Percentiles rank a stretch among this genome's conserved stretches.
Conservation (phyloP, 768 basidiomycete genomes). For the Rhodotorula kratochvilovae region DNA sequence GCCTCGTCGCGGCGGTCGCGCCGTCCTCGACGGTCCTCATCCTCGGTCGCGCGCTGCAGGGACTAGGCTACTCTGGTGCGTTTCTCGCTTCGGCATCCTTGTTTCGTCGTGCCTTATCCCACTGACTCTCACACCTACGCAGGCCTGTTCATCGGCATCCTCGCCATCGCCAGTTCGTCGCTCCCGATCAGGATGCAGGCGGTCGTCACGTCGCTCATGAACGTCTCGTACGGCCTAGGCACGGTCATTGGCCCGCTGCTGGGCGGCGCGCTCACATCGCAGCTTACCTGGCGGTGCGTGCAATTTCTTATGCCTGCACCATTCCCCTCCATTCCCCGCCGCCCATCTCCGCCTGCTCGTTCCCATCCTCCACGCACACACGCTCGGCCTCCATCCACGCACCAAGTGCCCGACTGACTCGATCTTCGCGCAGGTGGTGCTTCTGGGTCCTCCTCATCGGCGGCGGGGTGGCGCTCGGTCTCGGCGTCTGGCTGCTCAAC, state of each 20-base stretch:
- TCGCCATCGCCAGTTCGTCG: constrained; percentile 22
- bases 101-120: too few relatives aligned
- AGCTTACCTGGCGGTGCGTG: constrained; percentile 7
- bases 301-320: too few relatives aligned
- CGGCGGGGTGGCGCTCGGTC: background rate
- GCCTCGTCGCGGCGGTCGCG: constrained; percentile 22
- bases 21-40: constrained; percentile 18
- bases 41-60: constrained; percentile 24
- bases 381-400: background rate
- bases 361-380: too few relatives aligned
- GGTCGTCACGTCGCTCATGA: constrained; percentile 15
- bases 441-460: constrained; percentile 20
- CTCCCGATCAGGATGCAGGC: constrained; percentile 24
- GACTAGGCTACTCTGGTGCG: constrained; percentile 15
- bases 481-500: constrained; percentile 24
- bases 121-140: background rate
- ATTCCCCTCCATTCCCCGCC: too few relatives aligned
- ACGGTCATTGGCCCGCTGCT: constrained; percentile 14
- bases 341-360: too few relatives aligned
- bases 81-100: too few relatives aligned
- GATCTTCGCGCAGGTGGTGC: constrained; percentile 15
- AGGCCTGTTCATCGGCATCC: constrained; percentile 20
- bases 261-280: constrained; percentile 2
- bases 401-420: background rate
- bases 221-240: constrained; percentile 15